Percentiles rank a stretch among this genome's conserved stretches.
Conservation (phyloP, 2,329 filamentous ascomycete genomes). For the Penicillium sp. region DNA sequence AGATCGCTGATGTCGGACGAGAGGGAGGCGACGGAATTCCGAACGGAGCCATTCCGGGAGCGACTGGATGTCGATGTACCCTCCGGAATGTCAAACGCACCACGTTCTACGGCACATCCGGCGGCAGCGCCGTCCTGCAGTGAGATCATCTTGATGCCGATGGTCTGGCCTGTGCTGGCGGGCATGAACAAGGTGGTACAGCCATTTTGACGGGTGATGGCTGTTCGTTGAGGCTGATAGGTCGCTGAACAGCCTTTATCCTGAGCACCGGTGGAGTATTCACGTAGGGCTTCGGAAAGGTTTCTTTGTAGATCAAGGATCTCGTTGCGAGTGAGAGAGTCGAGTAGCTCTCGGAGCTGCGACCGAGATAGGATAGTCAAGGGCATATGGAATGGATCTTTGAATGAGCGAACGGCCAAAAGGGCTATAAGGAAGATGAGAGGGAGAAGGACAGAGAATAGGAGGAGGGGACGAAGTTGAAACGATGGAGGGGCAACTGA, state of each 20-base stretch:
- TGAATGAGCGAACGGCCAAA: conserved; percentile 6
- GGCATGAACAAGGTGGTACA: conserved; percentile 71
- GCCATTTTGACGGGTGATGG: conserved; percentile 64
- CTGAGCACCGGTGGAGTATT: conserved; percentile 67
- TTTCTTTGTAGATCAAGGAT: conserved; percentile 61
- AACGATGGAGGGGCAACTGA: neutral
- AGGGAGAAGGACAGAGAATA: neutral
- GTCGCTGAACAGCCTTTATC: conserved; percentile 61
- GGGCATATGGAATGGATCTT: conserved; percentile 51
- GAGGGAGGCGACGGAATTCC: conserved; percentile 40
- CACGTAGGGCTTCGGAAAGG: conserved; percentile 64
- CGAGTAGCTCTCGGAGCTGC: conserved; percentile 60
- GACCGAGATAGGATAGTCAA: conserved; percentile 63
- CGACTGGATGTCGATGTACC: conserved; percentile 19
- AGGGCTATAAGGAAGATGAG: neutral
- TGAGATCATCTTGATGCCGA: conserved; percentile 69
- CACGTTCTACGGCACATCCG: conserved; percentile 40
- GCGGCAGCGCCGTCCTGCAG: conserved; percentile 44
- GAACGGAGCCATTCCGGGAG: conserved; percentile 21
- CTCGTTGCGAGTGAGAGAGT: conserved; percentile 61
- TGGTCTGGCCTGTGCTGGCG: conserved; percentile 61
- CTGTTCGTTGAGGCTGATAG: conserved; percentile 66
- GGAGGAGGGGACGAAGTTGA: neutral
- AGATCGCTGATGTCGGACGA: conserved; percentile 41
- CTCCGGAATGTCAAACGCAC: conserved; percentile 17